phyloP scores from a whole-genome alignment of 1,284 basidiomycete genomes.

The Trichosporon sp. region DNA sequence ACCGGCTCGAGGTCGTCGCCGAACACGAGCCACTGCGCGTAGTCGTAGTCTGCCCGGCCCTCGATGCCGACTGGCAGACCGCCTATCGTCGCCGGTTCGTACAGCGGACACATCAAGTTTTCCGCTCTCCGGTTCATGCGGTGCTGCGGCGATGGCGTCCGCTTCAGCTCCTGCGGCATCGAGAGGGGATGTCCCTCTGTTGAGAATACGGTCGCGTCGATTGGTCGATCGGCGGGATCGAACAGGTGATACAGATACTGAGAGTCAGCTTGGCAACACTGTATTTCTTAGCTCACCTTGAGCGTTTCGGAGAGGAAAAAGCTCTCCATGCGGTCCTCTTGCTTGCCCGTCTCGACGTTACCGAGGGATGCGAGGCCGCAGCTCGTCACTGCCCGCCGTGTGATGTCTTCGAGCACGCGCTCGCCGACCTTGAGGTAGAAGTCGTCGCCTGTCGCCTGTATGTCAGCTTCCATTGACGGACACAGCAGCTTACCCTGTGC shows the following conservation, averaged over 20 bases:
- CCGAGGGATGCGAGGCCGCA: constrained; percentile 79
- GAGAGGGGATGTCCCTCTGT: constrained; percentile 88
- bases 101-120: constrained; percentile 65
- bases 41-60: constrained; percentile 67
- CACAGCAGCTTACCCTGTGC: constrained; percentile 60
- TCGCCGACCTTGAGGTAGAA: constrained; percentile 89
- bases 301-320: constrained; percentile 84
- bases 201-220: constrained; percentile 64
- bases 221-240: constrained; percentile 56
- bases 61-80: constrained; percentile 64
- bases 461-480: neutral
- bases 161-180: constrained; percentile 55
- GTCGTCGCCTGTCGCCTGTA: constrained; percentile 80
- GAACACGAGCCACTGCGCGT: constrained; percentile 61
- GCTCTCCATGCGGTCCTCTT: constrained; percentile 86
- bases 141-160: neutral
- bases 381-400: constrained; percentile 64
- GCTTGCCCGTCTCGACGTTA: constrained; percentile 67
- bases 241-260: constrained; percentile 89
- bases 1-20: constrained; percentile 33
- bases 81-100: constrained; percentile 51
- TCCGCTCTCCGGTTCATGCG: constrained; percentile 54
- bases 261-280: neutral
- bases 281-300: constrained; percentile 57
- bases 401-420: constrained; percentile 70